Base-by-base conservation (phyloP, 208 protist species). In the Crithidia expoeki region DNA sequence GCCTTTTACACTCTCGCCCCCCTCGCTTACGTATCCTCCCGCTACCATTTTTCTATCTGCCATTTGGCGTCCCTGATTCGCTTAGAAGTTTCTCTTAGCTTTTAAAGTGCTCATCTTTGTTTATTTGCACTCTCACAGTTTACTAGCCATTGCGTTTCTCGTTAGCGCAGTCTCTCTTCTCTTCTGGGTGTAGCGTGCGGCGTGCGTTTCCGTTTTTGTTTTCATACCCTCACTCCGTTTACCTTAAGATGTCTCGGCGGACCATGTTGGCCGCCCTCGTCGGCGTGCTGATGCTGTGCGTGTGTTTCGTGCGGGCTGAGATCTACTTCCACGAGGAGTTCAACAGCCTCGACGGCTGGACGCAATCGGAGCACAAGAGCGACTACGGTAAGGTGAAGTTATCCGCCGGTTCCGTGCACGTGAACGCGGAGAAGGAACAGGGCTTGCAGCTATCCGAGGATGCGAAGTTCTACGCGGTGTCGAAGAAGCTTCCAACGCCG, bases 381-480 rank as follows among this genome's bases (percentile, higher is more conserved):
- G 85, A 91, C 40, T 85, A 90, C 78, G 91, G 91, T 40, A 84
- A 82, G 75, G 85, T 87, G 60, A 77, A 72, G 42, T 65, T 84
- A 9, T 84, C 85, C 33, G 63, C 84, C 27, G 88, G 91, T 27
- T 49, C 76, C 47, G 57, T 81, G 21, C 84, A 77, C 73, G 84
- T 84, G 10, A 88, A 96, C 60, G 75, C 75, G 6, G 78, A 76
- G 55, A 86, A 83, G 58, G 76, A 93, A 57, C 86, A 92, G 80
- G 91, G 96, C 53, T 72, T 98, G 33, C 72, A 95, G 73, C 94
- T 97, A 16, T 85, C 75, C 23, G 75, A 97, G 78, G 92, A 98
- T 50, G 81, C 86, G 7, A 73, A 83, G 56, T 96, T 97, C 69
- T 98, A 98, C 77, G 81, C 82, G 14, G 21, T 96, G 25, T 94